These are phyloP conservation scores for Candida endomychidarum DNA, from an alignment of 805 yeast species.

Conservation along the genomic window DNA sequence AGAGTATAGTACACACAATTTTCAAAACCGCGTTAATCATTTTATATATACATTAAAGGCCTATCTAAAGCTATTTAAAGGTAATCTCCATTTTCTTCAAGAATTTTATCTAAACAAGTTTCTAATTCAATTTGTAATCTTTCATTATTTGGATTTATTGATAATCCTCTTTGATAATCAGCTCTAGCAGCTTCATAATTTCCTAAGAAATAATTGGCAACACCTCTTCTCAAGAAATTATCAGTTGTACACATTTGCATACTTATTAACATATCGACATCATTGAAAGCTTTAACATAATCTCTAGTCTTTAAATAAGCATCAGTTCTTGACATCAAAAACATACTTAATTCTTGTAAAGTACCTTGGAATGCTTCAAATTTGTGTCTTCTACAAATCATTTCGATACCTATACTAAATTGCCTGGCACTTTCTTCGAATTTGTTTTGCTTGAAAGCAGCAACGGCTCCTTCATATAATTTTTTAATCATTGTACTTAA, in stretches of 20 bases:
- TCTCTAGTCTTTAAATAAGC: constrained; percentile 57
- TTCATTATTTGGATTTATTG: constrained; percentile 56
- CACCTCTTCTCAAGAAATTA: constrained; percentile 69
- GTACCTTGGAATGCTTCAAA: constrained; percentile 75
- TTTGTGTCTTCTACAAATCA: constrained; percentile 65
- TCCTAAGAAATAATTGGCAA: constrained; percentile 60
- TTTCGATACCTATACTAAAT: constrained; percentile 63
- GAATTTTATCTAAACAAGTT: constrained; percentile 47
- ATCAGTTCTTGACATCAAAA: constrained; percentile 71
- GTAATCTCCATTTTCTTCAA: constrained; percentile 60
- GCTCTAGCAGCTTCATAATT: constrained; percentile 61
- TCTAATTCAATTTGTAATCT: constrained; percentile 50
- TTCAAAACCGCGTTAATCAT: neutral
- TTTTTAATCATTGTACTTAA: constrained; percentile 60
- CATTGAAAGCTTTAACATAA: constrained; percentile 61
- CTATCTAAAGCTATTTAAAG: neutral
- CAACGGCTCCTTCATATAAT: constrained; percentile 63
- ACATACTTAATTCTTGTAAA: constrained; percentile 62
- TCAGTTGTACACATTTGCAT: constrained; percentile 64
- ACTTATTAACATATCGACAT: constrained; percentile 63
- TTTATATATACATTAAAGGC: neutral
- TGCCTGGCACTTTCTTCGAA: constrained; percentile 62
- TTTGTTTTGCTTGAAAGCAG: constrained; percentile 53
- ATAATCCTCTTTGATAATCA: constrained; percentile 70
- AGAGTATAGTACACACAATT: neutral